A percentile compares a stretch with the other conserved stretches of the same genome.
These are phyloP conservation scores for Aspergillus fructus DNA, from an alignment of 2,329 filamentous ascomycete genomes.

Conservation along the genomic window DNA sequence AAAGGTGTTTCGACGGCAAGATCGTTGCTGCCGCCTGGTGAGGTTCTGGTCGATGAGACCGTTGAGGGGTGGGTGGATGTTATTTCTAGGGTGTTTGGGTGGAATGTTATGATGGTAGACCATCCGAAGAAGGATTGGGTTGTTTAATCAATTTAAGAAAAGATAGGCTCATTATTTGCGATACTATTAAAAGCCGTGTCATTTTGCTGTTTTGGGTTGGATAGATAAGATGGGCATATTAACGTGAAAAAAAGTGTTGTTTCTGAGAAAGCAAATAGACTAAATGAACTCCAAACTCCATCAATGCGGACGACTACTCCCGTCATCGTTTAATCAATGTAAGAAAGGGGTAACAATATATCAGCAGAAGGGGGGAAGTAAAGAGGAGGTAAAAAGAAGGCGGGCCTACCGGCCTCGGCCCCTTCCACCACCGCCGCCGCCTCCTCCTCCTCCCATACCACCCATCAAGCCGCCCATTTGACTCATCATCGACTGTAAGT, in stretches of 20 bases:
- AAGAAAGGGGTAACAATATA: constrained; percentile 13
- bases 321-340: background rate
- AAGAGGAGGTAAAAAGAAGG: constrained; percentile 9
- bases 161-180: too few species aligned
- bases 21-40: background rate
- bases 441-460: constrained; percentile 42
- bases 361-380: constrained; percentile 8
- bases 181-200: background rate
- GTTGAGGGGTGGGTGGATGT: background rate
- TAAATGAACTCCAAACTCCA: constrained; percentile 21
- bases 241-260: background rate
- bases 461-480: constrained; percentile 68
- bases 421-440: constrained; percentile 31
- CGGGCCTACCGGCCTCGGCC: constrained; percentile 30
- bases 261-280: background rate
- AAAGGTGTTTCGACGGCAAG: background rate
- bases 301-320: constrained; percentile 5
- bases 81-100: constrained; percentile 1
- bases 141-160: background rate
- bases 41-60: constrained; percentile 4
- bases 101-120: constrained; percentile 4
- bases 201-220: background rate
- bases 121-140: constrained; percentile 1
- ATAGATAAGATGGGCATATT: background rate
- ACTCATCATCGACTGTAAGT: constrained; percentile 72